Conservation (phyloP, 805 yeast genomes). For the Metschnikowia picachoensis region DNA sequence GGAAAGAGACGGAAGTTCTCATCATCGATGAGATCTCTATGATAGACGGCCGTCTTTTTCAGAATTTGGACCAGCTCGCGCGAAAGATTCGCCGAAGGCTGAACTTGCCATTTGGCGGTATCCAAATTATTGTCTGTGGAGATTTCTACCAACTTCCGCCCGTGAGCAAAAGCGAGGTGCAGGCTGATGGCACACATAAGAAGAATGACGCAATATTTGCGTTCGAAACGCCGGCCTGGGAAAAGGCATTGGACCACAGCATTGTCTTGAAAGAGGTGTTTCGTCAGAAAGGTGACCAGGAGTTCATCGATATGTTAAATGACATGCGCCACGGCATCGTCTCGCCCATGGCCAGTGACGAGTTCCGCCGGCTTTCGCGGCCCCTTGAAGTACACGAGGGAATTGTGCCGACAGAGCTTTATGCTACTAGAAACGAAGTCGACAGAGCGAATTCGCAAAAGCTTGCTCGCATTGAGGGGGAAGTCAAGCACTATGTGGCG, state of each 20-base stretch:
- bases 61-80: conserved; percentile 71
- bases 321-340: conserved; percentile 73
- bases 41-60: conserved; percentile 78
- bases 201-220: conserved; percentile 47
- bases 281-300: conserved; percentile 79
- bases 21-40: conserved; percentile 92
- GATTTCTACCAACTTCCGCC: conserved; percentile 97
- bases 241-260: conserved; percentile 54
- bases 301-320: conserved; percentile 74
- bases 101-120: conserved; percentile 83
- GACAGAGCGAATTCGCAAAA: conserved; percentile 60
- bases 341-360: conserved; percentile 41
- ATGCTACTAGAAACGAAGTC: conserved; percentile 83
- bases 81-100: conserved; percentile 46
- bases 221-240: conserved; percentile 76
- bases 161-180: conserved; percentile 42
- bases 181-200: conserved; percentile 23
- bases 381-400: conserved; percentile 63
- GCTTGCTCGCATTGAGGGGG: conserved; percentile 43
- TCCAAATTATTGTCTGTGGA: conserved; percentile 87
- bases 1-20: conserved; percentile 68
- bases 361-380: conserved; percentile 56
- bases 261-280: conserved; percentile 75
- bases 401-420: conserved; percentile 83
- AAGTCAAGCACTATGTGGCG: conserved; percentile 39